A percentile compares a stretch with the other conserved stretches of the same genome.
Conservation (phyloP, 2,329 filamentous ascomycete species). For the Aspergillus fumigatiaffinis region DNA sequence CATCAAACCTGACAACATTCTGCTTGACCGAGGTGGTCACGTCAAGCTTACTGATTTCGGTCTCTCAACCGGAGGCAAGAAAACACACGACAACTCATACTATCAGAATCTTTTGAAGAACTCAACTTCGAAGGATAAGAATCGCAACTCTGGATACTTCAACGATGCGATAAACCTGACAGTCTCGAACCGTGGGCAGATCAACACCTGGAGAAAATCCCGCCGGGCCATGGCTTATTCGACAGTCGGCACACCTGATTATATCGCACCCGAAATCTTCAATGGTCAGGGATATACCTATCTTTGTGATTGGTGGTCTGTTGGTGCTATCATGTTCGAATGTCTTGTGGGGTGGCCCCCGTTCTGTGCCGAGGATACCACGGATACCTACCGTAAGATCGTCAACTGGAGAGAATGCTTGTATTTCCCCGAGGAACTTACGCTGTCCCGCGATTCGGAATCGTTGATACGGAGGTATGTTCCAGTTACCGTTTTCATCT, state of each 20-base stretch:
- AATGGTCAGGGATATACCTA: constrained; percentile 94
- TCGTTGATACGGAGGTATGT: constrained; percentile 83
- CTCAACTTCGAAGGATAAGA: constrained; percentile 64
- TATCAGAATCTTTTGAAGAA: constrained; percentile 94
- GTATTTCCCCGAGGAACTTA: constrained; percentile 95
- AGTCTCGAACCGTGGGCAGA: constrained; percentile 93
- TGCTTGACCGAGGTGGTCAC: constrained; percentile 90
- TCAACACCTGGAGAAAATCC: constrained; percentile 98
- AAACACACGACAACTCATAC: constrained; percentile 95
- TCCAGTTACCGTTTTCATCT: neutral
- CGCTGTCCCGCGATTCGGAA: constrained; percentile 82
- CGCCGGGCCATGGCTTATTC: constrained; percentile 95
- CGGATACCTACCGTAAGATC: constrained; percentile 98
- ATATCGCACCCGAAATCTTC: constrained; percentile 98
- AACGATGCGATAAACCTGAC: constrained; percentile 94
- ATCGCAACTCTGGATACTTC: constrained; percentile 89
- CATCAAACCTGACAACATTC: constrained; percentile 98
- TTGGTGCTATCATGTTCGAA: constrained; percentile 99
- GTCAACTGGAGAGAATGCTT: constrained; percentile 95
- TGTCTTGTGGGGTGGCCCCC: constrained; percentile 98
- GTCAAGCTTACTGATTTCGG: constrained; percentile 99
- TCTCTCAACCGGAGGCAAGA: constrained; percentile 95
- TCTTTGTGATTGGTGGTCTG: constrained; percentile 98
- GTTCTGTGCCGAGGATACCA: constrained; percentile 96
- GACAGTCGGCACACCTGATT: constrained; percentile 95